Evolutionary conservation across 2,329 filamentous ascomycete species (phyloP).

Genomic region (Fusarium agapanthi): DNA sequence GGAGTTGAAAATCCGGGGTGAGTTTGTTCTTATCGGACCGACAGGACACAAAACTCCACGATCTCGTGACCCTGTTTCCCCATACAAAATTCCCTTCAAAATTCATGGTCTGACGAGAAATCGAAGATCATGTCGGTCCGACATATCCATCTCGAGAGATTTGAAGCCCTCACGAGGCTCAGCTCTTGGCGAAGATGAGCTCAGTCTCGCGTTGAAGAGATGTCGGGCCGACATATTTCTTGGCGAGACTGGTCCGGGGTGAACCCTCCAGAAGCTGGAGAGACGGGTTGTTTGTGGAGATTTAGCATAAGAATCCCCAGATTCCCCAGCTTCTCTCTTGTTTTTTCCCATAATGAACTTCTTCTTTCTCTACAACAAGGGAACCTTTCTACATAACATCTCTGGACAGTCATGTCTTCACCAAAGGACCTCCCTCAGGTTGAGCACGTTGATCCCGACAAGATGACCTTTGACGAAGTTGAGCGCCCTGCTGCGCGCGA

Average conservation of each 20-base stretch:
- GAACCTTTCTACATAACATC: not conserved
- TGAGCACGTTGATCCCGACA: conserved; percentile 15
- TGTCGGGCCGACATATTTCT: conserved; percentile 2
- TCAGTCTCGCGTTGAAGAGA: not conserved
- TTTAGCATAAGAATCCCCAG: conserved; percentile 20
- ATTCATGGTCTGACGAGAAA: conserved; percentile 1
- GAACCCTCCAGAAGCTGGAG: not conserved
- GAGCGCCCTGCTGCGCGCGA: conserved; percentile 13
- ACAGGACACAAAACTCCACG: not conserved
- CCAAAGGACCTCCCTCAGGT: conserved; percentile 14
- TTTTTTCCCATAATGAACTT: not conserved
- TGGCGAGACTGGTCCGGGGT: not conserved
- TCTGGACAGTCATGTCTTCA: not conserved
- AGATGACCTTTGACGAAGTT: conserved; percentile 1
- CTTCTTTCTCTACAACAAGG: not conserved
- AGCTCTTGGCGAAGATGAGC: conserved; percentile 1
- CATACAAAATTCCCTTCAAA: not conserved
- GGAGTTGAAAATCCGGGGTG: not conserved
- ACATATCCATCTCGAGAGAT: not conserved
- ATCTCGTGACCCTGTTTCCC: not conserved
- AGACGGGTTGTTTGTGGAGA: conserved; percentile 6
- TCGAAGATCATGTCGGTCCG: conserved; percentile 13
- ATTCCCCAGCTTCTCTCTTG: conserved; percentile 2
- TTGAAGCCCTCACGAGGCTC: conserved; percentile 19
- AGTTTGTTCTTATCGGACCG: not conserved